Evolutionary conservation across 768 basidiomycete species (phyloP), one percentile per base, ranked within the genome.

Genomic region (Leccinum rimulosum): DNA sequence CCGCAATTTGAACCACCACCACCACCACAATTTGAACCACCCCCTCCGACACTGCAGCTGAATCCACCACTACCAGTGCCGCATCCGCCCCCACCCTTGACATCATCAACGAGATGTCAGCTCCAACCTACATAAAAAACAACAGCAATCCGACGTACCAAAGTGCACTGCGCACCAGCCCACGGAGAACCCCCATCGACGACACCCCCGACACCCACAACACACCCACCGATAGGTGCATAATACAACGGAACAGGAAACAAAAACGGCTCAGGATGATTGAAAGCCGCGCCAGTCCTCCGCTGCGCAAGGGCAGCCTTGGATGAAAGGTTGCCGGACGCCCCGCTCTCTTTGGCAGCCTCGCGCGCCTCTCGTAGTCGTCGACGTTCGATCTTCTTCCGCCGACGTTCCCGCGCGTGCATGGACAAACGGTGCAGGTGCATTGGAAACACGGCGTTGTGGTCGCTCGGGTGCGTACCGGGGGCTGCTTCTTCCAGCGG

Each of bases 381-480:
- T 33, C 54, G 28, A 14, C 54, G 58, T 27, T 50, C 50, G 1
- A 31, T 11, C 5, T 55, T 59, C n/a, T 51, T 25, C 2, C n/a
- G 54, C 14, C 53, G 36, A 14, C 53, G 38, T 30, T 45, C 28
- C 2, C 53, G 53, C 4, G 54, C 54, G 19, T 22, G 2, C 43
- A 45, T 45, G 4, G 54, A 45, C 12, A 5, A 4, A 8, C 14
- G 6, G 36, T 27, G 55, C 12, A 67, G 63, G 17, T 72, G 69
- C 36, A 75, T 66, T 0, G 70, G 61, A 61, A 76, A 77, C 4
- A 83, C 77, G 0, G 78, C 72, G 57, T 81, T 82, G 66, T 84
- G 82, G 60, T 84, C 80, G 63, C 80, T 82, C 0, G 83, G 77
- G 64, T 84, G 83, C 0, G 82, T 84, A 0, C 76, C 77, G 0